Conservation (phyloP, 2,329 filamentous ascomycete species). For the Hypoxylon sp. region DNA sequence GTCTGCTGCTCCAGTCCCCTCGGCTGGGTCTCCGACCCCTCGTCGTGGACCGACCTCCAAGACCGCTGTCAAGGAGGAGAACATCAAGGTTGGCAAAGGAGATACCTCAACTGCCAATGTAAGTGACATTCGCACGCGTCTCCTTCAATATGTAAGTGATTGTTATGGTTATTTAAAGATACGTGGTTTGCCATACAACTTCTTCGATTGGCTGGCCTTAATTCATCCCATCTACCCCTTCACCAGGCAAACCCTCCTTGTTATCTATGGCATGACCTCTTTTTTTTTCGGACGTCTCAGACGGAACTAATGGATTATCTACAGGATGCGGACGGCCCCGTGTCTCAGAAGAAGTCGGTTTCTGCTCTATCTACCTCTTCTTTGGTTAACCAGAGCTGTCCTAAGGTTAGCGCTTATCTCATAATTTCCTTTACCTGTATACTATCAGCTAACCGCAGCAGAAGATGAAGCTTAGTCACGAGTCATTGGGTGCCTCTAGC, state of each 20-base stretch:
- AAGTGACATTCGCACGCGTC: slow-evolving; percentile 50
- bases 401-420: slow-evolving; percentile 62
- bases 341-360: slow-evolving; percentile 60
- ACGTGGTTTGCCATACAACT: slow-evolving; percentile 8
- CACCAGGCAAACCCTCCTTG: background rate
- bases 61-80: slow-evolving; percentile 56
- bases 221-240: slow-evolving; percentile 24
- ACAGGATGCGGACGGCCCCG: slow-evolving; percentile 47
- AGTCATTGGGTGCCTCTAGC: slow-evolving; percentile 52
- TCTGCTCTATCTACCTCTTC: slow-evolving; percentile 67
- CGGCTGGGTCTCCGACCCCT: slow-evolving; percentile 60
- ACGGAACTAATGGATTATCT: slow-evolving; percentile 16
- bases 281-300: slow-evolving; percentile 5
- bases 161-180: slow-evolving; percentile 11
- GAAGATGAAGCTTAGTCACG: slow-evolving; percentile 66
- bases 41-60: slow-evolving; percentile 56
- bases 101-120: slow-evolving; percentile 54
- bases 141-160: slow-evolving; percentile 54
- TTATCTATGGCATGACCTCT: slow-evolving; percentile 2
- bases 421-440: background rate
- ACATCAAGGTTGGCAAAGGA: slow-evolving; percentile 58
- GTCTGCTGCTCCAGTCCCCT: slow-evolving; percentile 56
- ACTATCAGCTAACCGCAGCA: slow-evolving; percentile 49
- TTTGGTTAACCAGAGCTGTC: slow-evolving; percentile 67
- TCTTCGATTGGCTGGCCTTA: slow-evolving; percentile 5